These are phyloP conservation scores for Ambrosia trifida DNA, from an alignment of 129 eudicot genomes.

Conservation along the genomic window DNA sequence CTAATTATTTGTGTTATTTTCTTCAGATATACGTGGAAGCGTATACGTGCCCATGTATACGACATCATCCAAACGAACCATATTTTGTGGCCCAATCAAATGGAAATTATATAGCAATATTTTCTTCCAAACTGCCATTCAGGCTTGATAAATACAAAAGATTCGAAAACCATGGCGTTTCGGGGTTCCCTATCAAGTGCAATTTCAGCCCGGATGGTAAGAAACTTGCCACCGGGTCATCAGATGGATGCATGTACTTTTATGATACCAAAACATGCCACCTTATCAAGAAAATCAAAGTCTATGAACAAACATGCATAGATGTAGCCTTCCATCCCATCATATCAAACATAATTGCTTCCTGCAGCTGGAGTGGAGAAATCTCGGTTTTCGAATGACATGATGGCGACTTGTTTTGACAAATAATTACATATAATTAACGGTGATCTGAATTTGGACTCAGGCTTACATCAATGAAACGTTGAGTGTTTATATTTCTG, in stretches of 20 bases:
- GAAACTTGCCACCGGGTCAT: conserved; percentile 70
- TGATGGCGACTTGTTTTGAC: neutral
- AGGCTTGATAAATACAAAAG: conserved; percentile 87
- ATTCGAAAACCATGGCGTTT: conserved; percentile 73
- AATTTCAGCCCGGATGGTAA: conserved; percentile 69
- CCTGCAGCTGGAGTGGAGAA: conserved; percentile 84
- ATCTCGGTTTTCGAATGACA: conserved; percentile 51
- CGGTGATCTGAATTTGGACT: conserved; percentile 16
- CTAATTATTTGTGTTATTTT: neutral
- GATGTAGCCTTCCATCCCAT: conserved; percentile 87
- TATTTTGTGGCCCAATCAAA: conserved; percentile 87
- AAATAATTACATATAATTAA: conserved; percentile 7
- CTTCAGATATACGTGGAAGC: conserved; percentile 88
- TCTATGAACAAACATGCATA: conserved; percentile 64
- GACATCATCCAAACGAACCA: conserved; percentile 75
- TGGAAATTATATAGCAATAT: conserved; percentile 83
- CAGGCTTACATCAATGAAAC: conserved; percentile 10
- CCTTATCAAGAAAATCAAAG: conserved; percentile 60
- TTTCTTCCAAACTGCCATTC: conserved; percentile 69
- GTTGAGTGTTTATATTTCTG: conserved; percentile 22
- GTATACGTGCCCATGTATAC: conserved; percentile 80
- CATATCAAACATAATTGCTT: conserved; percentile 65
- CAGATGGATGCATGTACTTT: conserved; percentile 74
- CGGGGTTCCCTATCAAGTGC: conserved; percentile 82
- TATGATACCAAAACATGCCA: conserved; percentile 61